Base-by-base conservation (phyloP, 2,329 filamentous ascomycete genomes). In the Phaeoacremonium minimum region DNA sequence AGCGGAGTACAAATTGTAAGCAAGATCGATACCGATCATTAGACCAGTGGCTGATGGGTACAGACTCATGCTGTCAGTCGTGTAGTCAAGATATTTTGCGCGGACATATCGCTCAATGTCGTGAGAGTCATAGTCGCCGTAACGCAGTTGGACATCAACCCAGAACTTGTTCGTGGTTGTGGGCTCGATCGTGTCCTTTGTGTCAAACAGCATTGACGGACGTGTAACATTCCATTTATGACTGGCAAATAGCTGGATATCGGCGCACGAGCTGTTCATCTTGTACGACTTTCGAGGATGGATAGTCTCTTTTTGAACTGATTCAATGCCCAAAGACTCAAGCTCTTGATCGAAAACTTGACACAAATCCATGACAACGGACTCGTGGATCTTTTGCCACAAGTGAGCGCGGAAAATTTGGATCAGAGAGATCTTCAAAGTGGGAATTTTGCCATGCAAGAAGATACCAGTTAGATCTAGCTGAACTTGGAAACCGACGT, bases 311-410 rank as follows among this genome's bases (percentile, higher is more conserved):
- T 98, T 98, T 58, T 98, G 93, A 5, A 97, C 93, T 3, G 89
- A 94, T 63, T 98, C 93, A 40, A 98, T 96, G 22, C 90, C 90
- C 4, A 98, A 72, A 19, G 93, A 89, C 61, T 98, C 93, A 30
- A 98, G 69, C 58, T 98, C 93, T 56, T 97, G 91, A 49, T 98
- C 93, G 50, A 98, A 95, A 12, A 98, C 93, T 58, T 98, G 94
- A 51, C 93, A 97, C 55, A 98, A 64, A 72, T 98, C 93, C 93
- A 98, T 98, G 20, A 96, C 91, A 0, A 97, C 90, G 1, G 87
- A 94, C 63, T 98, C 93, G 63, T 98, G 94, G 32, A 98, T 97
- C 73, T 98, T 98, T 62, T 98, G 93, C 93, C 93, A 98, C 71
- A 98, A 82, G 78, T 98, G 93, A 35, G 94, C 93, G 58, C 93